Evolutionary conservation across 768 basidiomycete genomes (phyloP), one percentile per base, ranked within the genome.

Genomic region (Xerocomus spinulosus): DNA sequence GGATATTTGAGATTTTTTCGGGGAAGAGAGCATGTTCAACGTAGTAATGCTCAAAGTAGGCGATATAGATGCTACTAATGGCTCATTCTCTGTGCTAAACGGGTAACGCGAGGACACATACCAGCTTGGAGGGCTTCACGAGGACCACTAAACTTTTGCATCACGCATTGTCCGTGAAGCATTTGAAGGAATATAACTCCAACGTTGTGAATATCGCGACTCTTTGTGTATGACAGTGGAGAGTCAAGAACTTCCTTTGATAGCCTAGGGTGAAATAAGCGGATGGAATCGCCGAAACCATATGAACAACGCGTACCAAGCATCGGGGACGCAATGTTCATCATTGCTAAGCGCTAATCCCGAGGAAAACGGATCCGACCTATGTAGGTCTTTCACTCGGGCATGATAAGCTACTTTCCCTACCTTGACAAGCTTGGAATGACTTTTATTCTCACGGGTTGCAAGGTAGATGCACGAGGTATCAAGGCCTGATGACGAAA

Each of bases 101-200:
- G 10, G 4, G 17, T n/a, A 15, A 48, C n/a, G 24, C 62, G 14
- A 28, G 33, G 34, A 28, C 1, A 43, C 61, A 14, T 24, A 85
- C 86, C 73, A 40, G 72, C 72, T 46, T 74, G 72, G 8, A 88
- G 66, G 3, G 85, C 87, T 21, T 73, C 70, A 14, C 79, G 75
- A 3, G 79, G 74, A 47, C 81, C 78, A 24, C 69, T 64, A 55
- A 73, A 86, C 36, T 73, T 71, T 24, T 58, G 72, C 46, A 74
- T 76, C 9, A 87, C 83, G 53, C 87, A 79, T 43, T 82, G 67
- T 0, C 93, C 93, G n/a, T 83, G 68, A 12, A 95, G 66, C 88
- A 95, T 91, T 66, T 94, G 89, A 43, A 92, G 58, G 32, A 93
- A 70, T 2, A 92, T 75, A 21, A 94, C 77, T 0, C 88, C 92